Evolutionary conservation across 106 monocot genomes (phyloP).

Genomic region (Acanthochlamys bracteata): DNA sequence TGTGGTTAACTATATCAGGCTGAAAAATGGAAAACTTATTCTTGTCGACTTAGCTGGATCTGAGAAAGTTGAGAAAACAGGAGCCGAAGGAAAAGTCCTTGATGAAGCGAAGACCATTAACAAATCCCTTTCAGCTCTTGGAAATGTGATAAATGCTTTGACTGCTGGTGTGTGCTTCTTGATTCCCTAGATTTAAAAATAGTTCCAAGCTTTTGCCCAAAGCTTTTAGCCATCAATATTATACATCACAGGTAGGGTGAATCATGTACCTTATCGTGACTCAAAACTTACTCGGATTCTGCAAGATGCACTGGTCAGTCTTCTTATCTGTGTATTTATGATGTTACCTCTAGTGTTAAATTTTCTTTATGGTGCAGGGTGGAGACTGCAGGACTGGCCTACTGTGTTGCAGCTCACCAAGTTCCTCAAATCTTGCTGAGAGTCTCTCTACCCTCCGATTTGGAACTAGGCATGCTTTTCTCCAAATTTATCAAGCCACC

Average conservation of each 20-base stretch:
- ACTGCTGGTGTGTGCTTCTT: conserved; percentile 37
- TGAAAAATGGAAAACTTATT: conserved; percentile 64
- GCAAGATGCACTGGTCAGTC: conserved; percentile 72
- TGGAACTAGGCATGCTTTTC: conserved; percentile 59
- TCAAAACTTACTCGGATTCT: conserved; percentile 86
- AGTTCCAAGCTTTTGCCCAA: too few species aligned
- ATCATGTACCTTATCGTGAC: conserved; percentile 77
- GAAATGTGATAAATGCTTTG: conserved; percentile 82
- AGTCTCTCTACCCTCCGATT: conserved; percentile 80
- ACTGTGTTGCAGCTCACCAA: conserved; percentile 83
- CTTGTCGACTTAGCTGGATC: conserved; percentile 90
- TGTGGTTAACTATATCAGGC: conserved; percentile 16
- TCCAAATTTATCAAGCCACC: too few species aligned
- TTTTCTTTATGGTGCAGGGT: conserved; percentile 34
- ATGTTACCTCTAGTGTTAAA: background rate
- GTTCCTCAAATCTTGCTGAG: conserved; percentile 56
- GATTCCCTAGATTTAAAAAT: too few species aligned
- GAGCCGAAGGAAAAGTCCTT: conserved; percentile 72
- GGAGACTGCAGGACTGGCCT: conserved; percentile 67
- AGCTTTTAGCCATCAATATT: too few species aligned
- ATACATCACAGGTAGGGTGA: conserved; percentile 36
- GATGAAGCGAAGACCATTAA: conserved; percentile 89
- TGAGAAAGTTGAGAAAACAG: conserved; percentile 86
- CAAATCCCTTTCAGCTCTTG: conserved; percentile 81
- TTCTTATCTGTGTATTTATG: background rate